Base-by-base conservation (phyloP, 805 yeast species). In the Starmera dryadoides region DNA sequence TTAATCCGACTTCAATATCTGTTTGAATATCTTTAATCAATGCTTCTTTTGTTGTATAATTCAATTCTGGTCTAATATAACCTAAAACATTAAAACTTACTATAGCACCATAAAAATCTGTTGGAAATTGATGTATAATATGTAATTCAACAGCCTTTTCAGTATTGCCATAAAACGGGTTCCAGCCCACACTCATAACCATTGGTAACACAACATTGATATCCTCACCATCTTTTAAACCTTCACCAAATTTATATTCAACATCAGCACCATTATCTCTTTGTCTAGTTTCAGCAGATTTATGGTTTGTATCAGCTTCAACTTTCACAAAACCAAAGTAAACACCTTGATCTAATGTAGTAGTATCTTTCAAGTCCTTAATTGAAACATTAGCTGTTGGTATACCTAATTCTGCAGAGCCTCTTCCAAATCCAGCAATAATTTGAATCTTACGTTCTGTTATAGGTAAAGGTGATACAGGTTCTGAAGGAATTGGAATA, bases 161-260 rank as follows among this genome's bases (percentile, higher is more conserved):
- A 36, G 75, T 69, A 60, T 93, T 89, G 20, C 79, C 74, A 63
- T 78, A 93, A 57, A 81, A 91, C 30, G 98, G 98, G 56, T 93
- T 93, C 85, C 88, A 86, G 1, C 99, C 99, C 16, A 93, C 71
- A 8, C 96, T 86, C 86, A 91, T 82, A 8, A 93, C 98, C 81
- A 88, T 87, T 1, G 97, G 97, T 20, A 78, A 64, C 2, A 69
- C 70, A 16, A 63, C 61, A 37, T 69, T 68, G 2, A 71, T 62
- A 31, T 70, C 74, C 3, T 48, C 52, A 1, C 56, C 59, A 0
- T 38, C 48, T 14, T 45, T 38, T 40, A 88, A 61, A 9, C 59
- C 50, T 6, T 58, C 46, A 1, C 96, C 96, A 52, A 74, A 77
- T 42, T 77, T 82, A 55, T 81, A 76, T 29, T 63, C 70, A 14